Evolutionary conservation across 2,329 filamentous ascomycete species (phyloP).

Genomic region (Pseudovirgaria hyperparasitica): DNA sequence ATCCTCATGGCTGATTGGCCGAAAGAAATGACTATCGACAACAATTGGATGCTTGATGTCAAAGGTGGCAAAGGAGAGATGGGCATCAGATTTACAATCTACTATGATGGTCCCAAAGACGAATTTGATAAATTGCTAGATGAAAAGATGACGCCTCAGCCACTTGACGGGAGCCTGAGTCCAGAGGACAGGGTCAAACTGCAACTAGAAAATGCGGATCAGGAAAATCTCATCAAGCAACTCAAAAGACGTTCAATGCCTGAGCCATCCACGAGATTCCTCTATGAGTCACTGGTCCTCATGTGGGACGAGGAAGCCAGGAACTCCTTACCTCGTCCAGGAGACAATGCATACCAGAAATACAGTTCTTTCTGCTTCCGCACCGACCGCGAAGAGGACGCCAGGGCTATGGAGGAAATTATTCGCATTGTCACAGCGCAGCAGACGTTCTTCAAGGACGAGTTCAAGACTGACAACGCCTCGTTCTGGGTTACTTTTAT

Average conservation of each 20-base stretch:
- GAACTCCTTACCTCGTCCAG: constrained; percentile 12
- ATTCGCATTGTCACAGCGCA: constrained; percentile 7
- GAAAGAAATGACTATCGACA: constrained; percentile 16
- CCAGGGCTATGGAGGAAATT: constrained; percentile 1
- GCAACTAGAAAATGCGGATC: too few relatives aligned
- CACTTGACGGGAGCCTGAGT: too few relatives aligned
- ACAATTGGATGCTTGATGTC: constrained; percentile 10
- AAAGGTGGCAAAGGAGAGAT: background rate
- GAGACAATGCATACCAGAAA: constrained; percentile 12
- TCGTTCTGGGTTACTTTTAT: constrained; percentile 15
- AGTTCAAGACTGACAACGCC: constrained; percentile 8
- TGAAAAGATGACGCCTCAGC: constrained; percentile 4
- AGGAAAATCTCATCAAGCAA: constrained; percentile 10
- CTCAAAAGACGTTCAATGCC: constrained; percentile 9
- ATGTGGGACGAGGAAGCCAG: constrained; percentile 17
- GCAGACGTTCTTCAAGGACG: constrained; percentile 7
- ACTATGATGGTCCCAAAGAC: constrained; percentile 8
- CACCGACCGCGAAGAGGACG: constrained; percentile 2
- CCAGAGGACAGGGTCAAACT: too few relatives aligned
- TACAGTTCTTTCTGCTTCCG: constrained; percentile 15
- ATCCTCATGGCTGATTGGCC: constrained; percentile 15
- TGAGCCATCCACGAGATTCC: constrained; percentile 14
- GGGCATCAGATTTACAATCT: constrained; percentile 7
- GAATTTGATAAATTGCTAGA: constrained; percentile 7
- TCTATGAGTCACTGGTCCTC: constrained; percentile 16